Conservation (phyloP, 1,284 basidiomycete species). For the Pseudozyma thailandica region DNA sequence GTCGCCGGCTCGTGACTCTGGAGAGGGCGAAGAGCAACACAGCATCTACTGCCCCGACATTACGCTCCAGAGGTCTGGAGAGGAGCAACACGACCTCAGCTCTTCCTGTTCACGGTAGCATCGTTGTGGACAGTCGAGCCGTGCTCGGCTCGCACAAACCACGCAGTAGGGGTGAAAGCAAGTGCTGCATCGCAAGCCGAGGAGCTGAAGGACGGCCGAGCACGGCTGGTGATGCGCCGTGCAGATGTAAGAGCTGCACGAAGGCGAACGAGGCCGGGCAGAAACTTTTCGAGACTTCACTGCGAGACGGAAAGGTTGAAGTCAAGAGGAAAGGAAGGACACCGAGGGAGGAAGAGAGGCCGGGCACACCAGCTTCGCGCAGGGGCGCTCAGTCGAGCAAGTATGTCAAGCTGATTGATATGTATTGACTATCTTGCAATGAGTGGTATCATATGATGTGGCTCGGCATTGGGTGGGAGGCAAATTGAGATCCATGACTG, state of each 20-base stretch:
- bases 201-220: not conserved
- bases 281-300: not conserved
- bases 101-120: not conserved
- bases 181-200: not conserved
- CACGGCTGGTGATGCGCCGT: not conserved
- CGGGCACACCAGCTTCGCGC: not conserved
- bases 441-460: not conserved
- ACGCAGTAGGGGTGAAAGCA: not conserved
- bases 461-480: not conserved
- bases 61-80: no score
- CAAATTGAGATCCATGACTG: not conserved
- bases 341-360: not conserved
- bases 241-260: not conserved
- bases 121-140: not conserved
- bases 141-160: slow-evolving; percentile 14
- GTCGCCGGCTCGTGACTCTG: not conserved
- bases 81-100: slow-evolving; percentile 8
- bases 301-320: not conserved
- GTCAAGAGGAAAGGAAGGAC: not conserved
- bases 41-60: no score
- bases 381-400: no score
- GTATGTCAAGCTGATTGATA: no score
- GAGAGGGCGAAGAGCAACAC: no score
- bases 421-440: not conserved
- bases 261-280: not conserved